Conservation (phyloP, 2,329 filamentous ascomycete species). For the Botrytis byssoidea region DNA sequence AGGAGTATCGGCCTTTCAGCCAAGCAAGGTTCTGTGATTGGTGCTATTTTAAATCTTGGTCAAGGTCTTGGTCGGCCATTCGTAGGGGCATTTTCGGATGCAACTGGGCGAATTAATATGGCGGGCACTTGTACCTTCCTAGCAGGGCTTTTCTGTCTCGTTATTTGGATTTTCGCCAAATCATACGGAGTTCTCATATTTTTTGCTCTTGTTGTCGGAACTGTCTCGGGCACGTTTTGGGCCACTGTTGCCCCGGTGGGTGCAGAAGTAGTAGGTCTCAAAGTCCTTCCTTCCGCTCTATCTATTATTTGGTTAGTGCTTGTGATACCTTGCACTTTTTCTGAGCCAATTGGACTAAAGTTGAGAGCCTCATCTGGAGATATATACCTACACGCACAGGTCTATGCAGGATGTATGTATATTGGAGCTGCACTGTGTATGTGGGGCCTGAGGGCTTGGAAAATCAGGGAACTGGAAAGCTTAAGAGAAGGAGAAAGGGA, state of each 20-base stretch:
- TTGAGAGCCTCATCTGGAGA: slow-evolving; percentile 49
- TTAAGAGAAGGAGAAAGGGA: slow-evolving; percentile 24
- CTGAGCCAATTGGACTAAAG: slow-evolving; percentile 57
- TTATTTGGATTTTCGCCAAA: slow-evolving; percentile 71
- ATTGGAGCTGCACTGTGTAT: slow-evolving; percentile 53
- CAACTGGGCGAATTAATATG: slow-evolving; percentile 70
- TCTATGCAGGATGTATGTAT: slow-evolving; percentile 63
- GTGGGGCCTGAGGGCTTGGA: slow-evolving; percentile 58
- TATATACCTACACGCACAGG: slow-evolving; percentile 55
- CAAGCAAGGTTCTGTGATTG: slow-evolving; percentile 66
- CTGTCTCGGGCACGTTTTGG: slow-evolving; percentile 59
- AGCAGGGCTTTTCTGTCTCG: slow-evolving; percentile 62
- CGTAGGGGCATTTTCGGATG: slow-evolving; percentile 71
- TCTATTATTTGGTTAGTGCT: slow-evolving; percentile 72
- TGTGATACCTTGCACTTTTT: slow-evolving; percentile 67
- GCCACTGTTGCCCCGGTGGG: slow-evolving; percentile 39
- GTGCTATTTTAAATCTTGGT: slow-evolving; percentile 69
- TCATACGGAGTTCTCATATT: slow-evolving; percentile 66
- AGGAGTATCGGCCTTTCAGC: slow-evolving; percentile 64
- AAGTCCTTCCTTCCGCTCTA: slow-evolving; percentile 65
- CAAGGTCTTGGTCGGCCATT: slow-evolving; percentile 65
- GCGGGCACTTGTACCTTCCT: slow-evolving; percentile 63
- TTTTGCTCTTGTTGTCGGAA: slow-evolving; percentile 65
- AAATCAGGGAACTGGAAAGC: slow-evolving; percentile 53
- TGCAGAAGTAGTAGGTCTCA: slow-evolving; percentile 71